Evolutionary conservation across 805 yeast species (phyloP).

Genomic region (Metschnikowia aberdeeniae): DNA sequence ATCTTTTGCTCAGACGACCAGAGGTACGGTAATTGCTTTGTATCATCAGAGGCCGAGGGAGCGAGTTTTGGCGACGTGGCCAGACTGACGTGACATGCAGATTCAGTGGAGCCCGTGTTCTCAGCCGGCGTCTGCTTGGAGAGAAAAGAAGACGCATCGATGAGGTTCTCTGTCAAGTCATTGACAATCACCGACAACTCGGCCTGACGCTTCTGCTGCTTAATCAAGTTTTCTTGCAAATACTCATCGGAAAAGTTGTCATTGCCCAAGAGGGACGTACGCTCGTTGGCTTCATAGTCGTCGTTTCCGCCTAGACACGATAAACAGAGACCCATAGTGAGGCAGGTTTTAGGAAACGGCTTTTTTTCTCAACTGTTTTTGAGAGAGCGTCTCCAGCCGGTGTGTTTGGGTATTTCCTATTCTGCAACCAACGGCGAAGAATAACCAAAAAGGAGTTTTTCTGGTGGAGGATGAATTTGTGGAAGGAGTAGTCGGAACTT

Average conservation of each 20-base stretch:
- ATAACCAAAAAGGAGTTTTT: too few relatives aligned
- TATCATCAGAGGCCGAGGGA: constrained; percentile 10
- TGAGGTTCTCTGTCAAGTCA: constrained; percentile 34
- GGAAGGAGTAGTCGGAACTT: too few relatives aligned
- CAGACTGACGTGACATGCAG: constrained; percentile 5
- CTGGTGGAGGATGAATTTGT: too few relatives aligned
- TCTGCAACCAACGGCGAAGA: too few relatives aligned
- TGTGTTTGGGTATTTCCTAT: too few relatives aligned
- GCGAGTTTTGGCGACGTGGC: constrained; percentile 9
- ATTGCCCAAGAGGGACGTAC: constrained; percentile 31
- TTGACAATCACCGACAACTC: constrained; percentile 45
- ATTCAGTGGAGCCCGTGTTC: constrained; percentile 8
- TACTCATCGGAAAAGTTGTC: constrained; percentile 29
- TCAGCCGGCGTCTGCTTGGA: constrained; percentile 7
- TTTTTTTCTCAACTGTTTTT: too few relatives aligned
- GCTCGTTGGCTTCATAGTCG: constrained; percentile 38
- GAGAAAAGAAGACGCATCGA: constrained; percentile 35
- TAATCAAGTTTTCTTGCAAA: constrained; percentile 32
- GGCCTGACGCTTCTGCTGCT: constrained; percentile 43
- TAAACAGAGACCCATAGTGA: constrained; percentile 44
- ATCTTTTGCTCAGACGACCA: constrained; percentile 23
- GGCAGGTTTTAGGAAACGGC: not conserved
- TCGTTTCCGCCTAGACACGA: constrained; percentile 39
- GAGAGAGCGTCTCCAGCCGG: too few relatives aligned
- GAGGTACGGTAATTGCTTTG: constrained; percentile 21